These are phyloP conservation scores for Trebouxiophyceae sp. DNA, from an alignment of 163 green algal genomes.

Conservation along the genomic window DNA sequence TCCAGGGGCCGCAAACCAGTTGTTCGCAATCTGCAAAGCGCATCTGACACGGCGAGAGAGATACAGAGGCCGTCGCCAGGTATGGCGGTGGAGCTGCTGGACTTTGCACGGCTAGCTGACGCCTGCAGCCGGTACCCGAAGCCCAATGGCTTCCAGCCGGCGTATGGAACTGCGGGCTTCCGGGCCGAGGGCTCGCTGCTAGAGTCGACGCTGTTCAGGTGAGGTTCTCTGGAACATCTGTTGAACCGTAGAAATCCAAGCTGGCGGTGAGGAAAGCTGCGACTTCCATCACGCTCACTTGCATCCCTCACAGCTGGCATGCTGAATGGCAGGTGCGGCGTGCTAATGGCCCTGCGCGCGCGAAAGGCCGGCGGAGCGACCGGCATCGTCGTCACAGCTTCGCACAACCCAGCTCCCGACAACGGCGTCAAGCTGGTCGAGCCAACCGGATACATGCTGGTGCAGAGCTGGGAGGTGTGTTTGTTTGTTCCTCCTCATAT, in stretches of 20 bases:
- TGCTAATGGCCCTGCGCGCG: slow-evolving; percentile 59
- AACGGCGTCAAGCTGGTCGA: slow-evolving; percentile 99
- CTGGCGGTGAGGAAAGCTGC: neutral
- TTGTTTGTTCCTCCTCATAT: too few relatives aligned
- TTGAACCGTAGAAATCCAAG: neutral
- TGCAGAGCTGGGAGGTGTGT: slow-evolving; percentile 49
- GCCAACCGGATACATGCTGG: slow-evolving; percentile 66
- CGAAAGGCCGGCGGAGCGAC: slow-evolving; percentile 38
- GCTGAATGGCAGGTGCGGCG: slow-evolving; percentile 53
- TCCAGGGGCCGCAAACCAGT: too few relatives aligned
- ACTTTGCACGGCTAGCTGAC: too few relatives aligned
- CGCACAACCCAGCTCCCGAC: slow-evolving; percentile 90
- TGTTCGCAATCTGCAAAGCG: too few relatives aligned
- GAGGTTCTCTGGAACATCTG: neutral
- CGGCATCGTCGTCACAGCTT: slow-evolving; percentile 93
- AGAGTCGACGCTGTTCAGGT: slow-evolving; percentile 73
- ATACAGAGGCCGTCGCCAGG: too few relatives aligned
- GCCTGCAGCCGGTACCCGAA: too few relatives aligned
- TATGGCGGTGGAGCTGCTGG: too few relatives aligned
- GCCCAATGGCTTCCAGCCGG: slow-evolving; percentile 44
- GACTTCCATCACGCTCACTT: neutral
- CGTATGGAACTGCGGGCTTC: slow-evolving; percentile 88
- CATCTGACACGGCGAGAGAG: too few relatives aligned
- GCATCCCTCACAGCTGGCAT: neutral
- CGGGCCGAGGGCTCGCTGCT: slow-evolving; percentile 55